phyloP scores from a whole-genome alignment of 768 basidiomycete genomes.

The Lactarius evosmus region DNA sequence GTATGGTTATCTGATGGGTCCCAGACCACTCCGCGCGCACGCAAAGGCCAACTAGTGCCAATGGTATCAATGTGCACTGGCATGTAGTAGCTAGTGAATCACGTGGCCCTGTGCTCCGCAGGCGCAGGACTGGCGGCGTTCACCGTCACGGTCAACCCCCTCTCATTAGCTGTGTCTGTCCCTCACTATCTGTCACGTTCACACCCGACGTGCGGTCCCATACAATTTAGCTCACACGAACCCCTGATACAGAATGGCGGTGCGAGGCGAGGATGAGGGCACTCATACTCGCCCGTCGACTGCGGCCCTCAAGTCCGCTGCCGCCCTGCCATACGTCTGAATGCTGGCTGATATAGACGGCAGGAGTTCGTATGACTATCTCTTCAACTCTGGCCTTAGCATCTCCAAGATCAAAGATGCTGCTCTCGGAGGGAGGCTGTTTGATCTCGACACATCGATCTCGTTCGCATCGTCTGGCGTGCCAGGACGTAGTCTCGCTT shows the following conservation, averaged over 20 bases:
- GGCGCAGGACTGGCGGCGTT: neutral
- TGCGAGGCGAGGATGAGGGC: conserved; percentile 7
- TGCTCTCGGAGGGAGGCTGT: conserved; percentile 58
- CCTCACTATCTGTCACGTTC: conserved; percentile 9
- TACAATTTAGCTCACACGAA: neutral
- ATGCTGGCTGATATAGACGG: conserved; percentile 10
- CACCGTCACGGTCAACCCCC: neutral
- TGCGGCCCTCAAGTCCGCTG: conserved; percentile 16
- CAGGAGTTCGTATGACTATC: conserved; percentile 43
- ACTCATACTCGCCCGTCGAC: conserved; percentile 13
- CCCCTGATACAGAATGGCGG: conserved; percentile 15
- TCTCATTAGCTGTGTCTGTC: neutral
- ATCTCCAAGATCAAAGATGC: conserved; percentile 67
- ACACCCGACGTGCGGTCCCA: conserved; percentile 28
- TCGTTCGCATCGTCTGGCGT: conserved; percentile 45
- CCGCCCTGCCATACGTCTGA: conserved; percentile 3
- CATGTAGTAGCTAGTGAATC: too few species aligned
- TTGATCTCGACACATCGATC: conserved; percentile 40
- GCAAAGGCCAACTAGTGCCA: too few species aligned
- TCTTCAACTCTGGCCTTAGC: conserved; percentile 52
- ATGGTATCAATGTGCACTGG: too few species aligned
- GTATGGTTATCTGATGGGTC: neutral
- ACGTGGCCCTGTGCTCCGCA: neutral
- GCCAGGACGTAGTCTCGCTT: conserved; percentile 75
- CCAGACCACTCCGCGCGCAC: neutral